Conservation (phyloP, 1,284 basidiomycete genomes). For the Ustilago xerochloae region DNA sequence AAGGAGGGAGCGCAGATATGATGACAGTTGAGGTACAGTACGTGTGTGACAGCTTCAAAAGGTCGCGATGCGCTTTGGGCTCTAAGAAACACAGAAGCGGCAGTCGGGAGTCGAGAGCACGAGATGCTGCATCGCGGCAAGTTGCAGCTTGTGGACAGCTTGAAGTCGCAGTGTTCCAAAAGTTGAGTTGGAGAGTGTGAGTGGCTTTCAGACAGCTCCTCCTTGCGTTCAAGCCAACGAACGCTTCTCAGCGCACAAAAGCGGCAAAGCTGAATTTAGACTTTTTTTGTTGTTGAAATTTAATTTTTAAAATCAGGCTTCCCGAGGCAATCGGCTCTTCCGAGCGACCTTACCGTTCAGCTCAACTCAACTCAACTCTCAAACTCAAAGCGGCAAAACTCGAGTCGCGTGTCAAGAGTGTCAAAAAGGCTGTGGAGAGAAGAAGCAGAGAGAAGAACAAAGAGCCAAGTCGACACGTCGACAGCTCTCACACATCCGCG, state of each 20-base stretch:
- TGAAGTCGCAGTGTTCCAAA: neutral
- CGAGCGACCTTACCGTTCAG: neutral
- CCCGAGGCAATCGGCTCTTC: neutral
- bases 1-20: neutral
- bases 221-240: constrained; percentile 1
- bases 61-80: neutral
- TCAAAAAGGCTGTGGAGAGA: constrained; percentile 3
- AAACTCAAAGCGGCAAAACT: neutral
- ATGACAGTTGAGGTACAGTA: neutral
- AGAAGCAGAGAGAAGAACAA: constrained; percentile 16
- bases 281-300: neutral
- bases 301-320: neutral
- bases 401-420: neutral
- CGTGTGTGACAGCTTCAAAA: neutral
- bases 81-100: too few species aligned
- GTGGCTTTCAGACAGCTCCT: neutral
- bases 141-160: neutral
- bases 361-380: neutral
- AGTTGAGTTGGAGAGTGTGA: neutral
- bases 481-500: constrained; percentile 5
- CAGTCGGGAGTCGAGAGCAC: neutral
- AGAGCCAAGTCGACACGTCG: constrained; percentile 15
- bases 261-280: neutral
- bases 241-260: neutral
- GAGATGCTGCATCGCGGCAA: neutral